Percentiles rank a stretch among this genome's conserved stretches.
phyloP scores from a whole-genome alignment of 176 grass and related monocot genomes.

The Paspalum vaginatum region DNA sequence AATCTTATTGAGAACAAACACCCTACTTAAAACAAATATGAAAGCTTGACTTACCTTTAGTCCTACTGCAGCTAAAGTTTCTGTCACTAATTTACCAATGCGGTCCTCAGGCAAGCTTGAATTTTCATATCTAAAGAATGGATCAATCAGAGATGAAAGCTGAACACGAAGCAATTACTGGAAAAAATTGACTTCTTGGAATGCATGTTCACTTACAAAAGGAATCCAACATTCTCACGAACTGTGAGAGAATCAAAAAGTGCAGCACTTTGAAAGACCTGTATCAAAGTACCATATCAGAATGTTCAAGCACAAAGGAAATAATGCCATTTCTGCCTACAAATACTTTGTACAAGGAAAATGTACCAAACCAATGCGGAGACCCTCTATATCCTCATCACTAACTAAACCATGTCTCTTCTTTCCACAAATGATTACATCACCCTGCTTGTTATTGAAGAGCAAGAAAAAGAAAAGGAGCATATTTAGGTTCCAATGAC shows the following conservation, averaged over 20 bases:
- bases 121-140: constrained; percentile 81
- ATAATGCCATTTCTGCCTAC: constrained; percentile 29
- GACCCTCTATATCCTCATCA: constrained; percentile 86
- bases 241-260: constrained; percentile 97
- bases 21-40: constrained; percentile 11
- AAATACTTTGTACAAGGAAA: constrained; percentile 30
- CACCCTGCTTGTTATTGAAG: constrained; percentile 65
- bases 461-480: constrained; percentile 18
- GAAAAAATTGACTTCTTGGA: constrained; percentile 10
- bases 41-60: constrained; percentile 73
- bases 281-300: constrained; percentile 34
- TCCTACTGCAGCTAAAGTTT: constrained; percentile 86
- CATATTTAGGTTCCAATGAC: not conserved
- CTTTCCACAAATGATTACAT: constrained; percentile 82
- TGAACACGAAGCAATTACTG: constrained; percentile 2
- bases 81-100: constrained; percentile 78
- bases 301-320: constrained; percentile 28
- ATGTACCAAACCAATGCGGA: constrained; percentile 87
- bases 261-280: constrained; percentile 98
- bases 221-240: constrained; percentile 96
- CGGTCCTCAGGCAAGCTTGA: constrained; percentile 66
- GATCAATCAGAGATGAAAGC: constrained; percentile 39
- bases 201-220: constrained; percentile 74
- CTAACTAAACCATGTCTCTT: constrained; percentile 87
- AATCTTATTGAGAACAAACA: not conserved